A percentile compares a stretch with the other conserved stretches of the same genome.
Conservation (phyloP, 345 rosid species). For the Rhodomyrtus tomentosa region DNA sequence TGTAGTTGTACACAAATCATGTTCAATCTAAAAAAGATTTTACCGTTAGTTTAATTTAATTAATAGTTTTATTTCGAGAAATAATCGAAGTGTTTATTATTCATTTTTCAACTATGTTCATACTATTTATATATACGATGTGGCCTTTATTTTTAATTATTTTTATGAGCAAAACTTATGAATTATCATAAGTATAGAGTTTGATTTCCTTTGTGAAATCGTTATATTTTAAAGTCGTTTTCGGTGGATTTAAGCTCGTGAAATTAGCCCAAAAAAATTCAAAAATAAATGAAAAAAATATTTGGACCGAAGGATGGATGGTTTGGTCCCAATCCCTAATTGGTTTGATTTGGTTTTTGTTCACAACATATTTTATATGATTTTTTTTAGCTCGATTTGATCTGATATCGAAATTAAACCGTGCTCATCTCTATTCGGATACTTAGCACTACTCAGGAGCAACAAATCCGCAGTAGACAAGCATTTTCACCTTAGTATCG, state of each 20-base stretch:
- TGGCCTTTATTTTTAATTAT: neutral
- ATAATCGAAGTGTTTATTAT: neutral
- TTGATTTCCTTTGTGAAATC: accelerated
- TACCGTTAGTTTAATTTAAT: neutral
- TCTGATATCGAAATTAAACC: too few species aligned
- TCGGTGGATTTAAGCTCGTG: neutral
- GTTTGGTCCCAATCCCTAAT: neutral
- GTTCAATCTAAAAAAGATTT: neutral
- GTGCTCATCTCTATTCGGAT: too few species aligned
- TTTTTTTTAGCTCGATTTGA: neutral
- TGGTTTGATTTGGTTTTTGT: neutral
- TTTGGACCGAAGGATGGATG: accelerated
- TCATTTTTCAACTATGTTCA: accelerated
- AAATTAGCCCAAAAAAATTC: neutral
- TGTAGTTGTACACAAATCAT: neutral
- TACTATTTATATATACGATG: neutral
- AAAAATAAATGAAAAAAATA: too few species aligned
- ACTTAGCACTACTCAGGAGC: too few species aligned
- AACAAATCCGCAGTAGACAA: too few species aligned
- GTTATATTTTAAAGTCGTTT: neutral
- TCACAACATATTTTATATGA: accelerated
- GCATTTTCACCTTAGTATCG: too few species aligned
- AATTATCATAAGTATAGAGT: neutral
- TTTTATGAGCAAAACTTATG: neutral
- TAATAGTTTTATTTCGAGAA: neutral